Evolutionary conservation across 2,329 filamentous ascomycete species (phyloP), one percentile per base, ranked within the genome.

Genomic region (Fusarium poae): DNA sequence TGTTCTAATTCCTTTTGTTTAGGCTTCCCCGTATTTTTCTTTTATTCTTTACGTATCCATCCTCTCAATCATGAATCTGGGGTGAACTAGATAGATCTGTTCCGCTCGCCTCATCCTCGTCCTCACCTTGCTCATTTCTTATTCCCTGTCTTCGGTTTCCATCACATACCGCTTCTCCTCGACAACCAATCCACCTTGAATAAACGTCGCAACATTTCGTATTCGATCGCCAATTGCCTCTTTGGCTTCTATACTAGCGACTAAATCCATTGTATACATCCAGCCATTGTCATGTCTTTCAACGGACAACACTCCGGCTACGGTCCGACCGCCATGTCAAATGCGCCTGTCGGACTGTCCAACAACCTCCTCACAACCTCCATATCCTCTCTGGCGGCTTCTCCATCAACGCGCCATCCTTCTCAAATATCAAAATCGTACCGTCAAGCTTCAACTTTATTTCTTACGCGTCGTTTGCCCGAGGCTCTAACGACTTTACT

Each of bases 391-490:
- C 83, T 93, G 49, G 87, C 88, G 18, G 88, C 88, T 51, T 87
- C 90, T 50, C 82, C 83, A 29, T 82, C 85, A 25, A 81, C 86
- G 42, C 89, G 90, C 54, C 88, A 89, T 55, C 85, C 89, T 44
- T 90, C 88, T 49, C 88, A 92, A 75, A 92, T 97, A 75, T 96
- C 95, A 72, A 96, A 96, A 80, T 92, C 92, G 30, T 98, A 98
- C 82, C 93, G 95, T 71, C 94, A 97, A 82, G 92, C 96, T 32
- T 97, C 94, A 9, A 94, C 96, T 69, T 87, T 98, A 25, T 99
- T 97, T 81, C 86, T 99, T 63, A 99, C 96, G 79, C 94, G 96
- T 79, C 92, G 95, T 48, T 84, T 98, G 55, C 92, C 93, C 72
- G 96, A 99, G 81, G 92, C 95, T 0, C 85, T 97, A 30, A 92